Percentiles rank a stretch among this genome's conserved stretches.
phyloP scores from a whole-genome alignment of 441 rosid genomes.

The Capsella rubella region DNA sequence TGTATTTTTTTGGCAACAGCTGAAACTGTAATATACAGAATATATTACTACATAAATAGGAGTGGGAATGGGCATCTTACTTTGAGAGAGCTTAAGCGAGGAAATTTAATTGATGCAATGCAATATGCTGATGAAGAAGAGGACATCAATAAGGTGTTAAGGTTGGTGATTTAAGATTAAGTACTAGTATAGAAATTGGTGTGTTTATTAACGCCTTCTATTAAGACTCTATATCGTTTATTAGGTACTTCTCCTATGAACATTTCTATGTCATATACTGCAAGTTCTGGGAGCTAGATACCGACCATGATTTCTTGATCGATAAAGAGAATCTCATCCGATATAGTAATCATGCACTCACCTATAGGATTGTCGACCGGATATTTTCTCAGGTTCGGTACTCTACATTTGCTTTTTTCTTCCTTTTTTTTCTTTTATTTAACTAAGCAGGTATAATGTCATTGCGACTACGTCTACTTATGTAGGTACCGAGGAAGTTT shows the following conservation, averaged over 20 bases:
- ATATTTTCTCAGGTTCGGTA: constrained; percentile 94
- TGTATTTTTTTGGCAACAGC: constrained; percentile 66
- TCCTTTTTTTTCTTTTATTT: not conserved
- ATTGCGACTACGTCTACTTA: constrained; percentile 35
- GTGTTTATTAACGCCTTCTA: not conserved
- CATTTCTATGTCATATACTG: constrained; percentile 99
- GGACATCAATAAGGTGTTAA: constrained; percentile 97
- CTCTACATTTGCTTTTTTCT: not conserved
- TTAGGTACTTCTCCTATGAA: constrained; percentile 97
- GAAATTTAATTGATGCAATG: constrained; percentile 92
- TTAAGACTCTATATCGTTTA: constrained; percentile 9
- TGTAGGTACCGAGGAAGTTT: constrained; percentile 88
- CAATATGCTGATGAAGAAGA: constrained; percentile 99
- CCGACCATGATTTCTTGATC: constrained; percentile 97
- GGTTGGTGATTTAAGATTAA: constrained; percentile 51
- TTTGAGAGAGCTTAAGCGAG: constrained; percentile 94
- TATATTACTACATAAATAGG: constrained; percentile 95
- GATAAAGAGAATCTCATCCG: constrained; percentile 99
- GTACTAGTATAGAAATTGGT: constrained; percentile 1
- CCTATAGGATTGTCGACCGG: constrained; percentile 96
- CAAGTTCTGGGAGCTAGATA: constrained; percentile 99
- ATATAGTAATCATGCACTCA: constrained; percentile 99
- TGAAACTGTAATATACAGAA: constrained; percentile 99
- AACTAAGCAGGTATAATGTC: constrained; percentile 7
- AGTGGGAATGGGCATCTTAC: constrained; percentile 87